Conservation (phyloP, 1,284 basidiomycete species). For the Cutaneotrichosporon spelunceum region DNA sequence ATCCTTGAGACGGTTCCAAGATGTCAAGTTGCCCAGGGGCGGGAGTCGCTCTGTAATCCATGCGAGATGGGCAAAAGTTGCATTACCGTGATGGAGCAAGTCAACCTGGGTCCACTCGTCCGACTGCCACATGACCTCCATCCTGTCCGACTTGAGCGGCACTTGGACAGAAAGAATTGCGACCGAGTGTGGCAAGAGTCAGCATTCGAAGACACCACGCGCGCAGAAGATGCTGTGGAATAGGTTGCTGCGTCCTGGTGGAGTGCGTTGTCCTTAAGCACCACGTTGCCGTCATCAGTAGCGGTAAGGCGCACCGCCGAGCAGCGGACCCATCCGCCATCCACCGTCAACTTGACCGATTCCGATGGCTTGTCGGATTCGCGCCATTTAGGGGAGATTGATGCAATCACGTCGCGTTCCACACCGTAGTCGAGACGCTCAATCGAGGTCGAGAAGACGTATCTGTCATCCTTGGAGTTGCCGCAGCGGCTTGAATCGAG, state of each 20-base stretch:
- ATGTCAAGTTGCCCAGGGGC: conserved; percentile 63
- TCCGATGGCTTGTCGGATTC: conserved; percentile 61
- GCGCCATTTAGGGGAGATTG: conserved; percentile 69
- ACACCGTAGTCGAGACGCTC: conserved; percentile 76
- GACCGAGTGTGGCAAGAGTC: conserved; percentile 69
- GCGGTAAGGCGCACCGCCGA: conserved; percentile 36
- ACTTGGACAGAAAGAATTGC: conserved; percentile 75
- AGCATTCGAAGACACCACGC: conserved; percentile 57
- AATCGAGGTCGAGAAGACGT: conserved; percentile 75
- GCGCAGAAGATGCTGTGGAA: conserved; percentile 59
- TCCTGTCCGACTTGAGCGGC: conserved; percentile 61
- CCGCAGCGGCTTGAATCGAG: conserved; percentile 79
- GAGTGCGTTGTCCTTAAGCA: conserved; percentile 32
- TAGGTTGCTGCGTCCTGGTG: conserved; percentile 61
- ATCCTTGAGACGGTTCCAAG: conserved; percentile 58
- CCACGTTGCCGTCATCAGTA: conserved; percentile 38
- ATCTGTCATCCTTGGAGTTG: conserved; percentile 66
- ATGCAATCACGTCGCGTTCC: conserved; percentile 68
- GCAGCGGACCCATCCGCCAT: conserved; percentile 61
- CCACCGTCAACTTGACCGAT: conserved; percentile 59
- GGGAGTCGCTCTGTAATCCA: conserved; percentile 84
- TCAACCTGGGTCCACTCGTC: conserved; percentile 71
- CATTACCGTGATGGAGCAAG: conserved; percentile 71
- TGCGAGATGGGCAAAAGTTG: conserved; percentile 72
- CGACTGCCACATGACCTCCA: conserved; percentile 71